These are phyloP conservation scores for Saccharum hybrid DNA, from an alignment of 202 grass and related monocot species.

Conservation along the genomic window DNA sequence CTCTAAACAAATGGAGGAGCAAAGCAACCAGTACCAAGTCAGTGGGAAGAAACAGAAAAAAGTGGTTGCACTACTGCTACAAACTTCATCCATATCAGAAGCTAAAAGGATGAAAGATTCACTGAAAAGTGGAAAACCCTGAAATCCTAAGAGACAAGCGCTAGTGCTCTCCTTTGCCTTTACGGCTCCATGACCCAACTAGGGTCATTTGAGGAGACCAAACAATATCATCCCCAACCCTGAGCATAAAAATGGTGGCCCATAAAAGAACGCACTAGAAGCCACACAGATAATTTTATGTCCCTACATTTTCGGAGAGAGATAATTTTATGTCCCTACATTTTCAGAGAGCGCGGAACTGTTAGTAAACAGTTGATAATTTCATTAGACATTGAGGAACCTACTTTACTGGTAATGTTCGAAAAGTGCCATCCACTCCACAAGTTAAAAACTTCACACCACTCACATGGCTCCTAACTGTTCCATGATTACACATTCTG, in stretches of 20 bases:
- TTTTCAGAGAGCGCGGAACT: not conserved
- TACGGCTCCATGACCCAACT: constrained; percentile 17
- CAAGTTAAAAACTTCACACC: constrained; percentile 45
- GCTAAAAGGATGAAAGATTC: constrained; percentile 31
- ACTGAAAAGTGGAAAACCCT: constrained; percentile 10
- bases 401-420: constrained; percentile 46
- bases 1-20: not conserved
- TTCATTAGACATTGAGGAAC: constrained; percentile 39
- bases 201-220: constrained; percentile 25
- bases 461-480: constrained; percentile 41
- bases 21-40: not conserved
- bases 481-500: constrained; percentile 63
- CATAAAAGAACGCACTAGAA: constrained; percentile 23
- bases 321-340: not conserved
- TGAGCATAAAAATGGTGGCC: constrained; percentile 11
- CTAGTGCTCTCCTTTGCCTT: constrained; percentile 27
- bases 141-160: constrained; percentile 21
- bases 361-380: constrained; percentile 39
- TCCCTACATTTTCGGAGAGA: not conserved
- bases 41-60: constrained; percentile 19
- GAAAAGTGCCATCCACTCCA: constrained; percentile 36
- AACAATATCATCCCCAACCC: constrained; percentile 37
- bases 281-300: not conserved
- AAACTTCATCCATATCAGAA: constrained; percentile 39
- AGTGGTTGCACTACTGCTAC: not conserved